Conservation (phyloP, 305 asterid genomes). For the Caryopteris hybrid region DNA sequence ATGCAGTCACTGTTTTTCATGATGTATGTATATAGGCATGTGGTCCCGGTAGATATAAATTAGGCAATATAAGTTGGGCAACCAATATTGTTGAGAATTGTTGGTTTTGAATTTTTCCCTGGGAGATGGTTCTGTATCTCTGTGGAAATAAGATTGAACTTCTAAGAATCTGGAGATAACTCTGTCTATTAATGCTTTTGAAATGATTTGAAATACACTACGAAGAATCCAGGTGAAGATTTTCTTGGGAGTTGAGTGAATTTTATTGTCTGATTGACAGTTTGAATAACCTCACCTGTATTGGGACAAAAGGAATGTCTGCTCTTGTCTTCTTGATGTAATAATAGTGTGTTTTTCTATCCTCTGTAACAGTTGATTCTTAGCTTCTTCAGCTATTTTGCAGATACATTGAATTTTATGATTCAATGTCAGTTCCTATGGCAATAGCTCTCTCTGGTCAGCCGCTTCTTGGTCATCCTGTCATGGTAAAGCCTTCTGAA, state of each 20-base stretch:
- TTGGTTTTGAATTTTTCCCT: constrained; percentile 3
- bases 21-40: not conserved
- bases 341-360: not conserved
- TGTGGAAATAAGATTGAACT: constrained; percentile 4
- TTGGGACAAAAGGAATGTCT: not conserved
- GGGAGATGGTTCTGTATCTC: constrained; percentile 1
- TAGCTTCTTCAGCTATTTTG: constrained; percentile 4
- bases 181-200: not conserved
- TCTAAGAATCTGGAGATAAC: not conserved
- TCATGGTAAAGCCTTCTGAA: constrained; percentile 82
- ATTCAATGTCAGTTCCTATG: constrained; percentile 71
- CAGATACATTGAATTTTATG: constrained; percentile 74
- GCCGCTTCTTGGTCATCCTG: constrained; percentile 65
- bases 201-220: not conserved
- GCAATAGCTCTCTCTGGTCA: constrained; percentile 79
- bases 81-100: not conserved
- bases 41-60: not conserved
- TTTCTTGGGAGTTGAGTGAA: not conserved
- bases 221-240: not conserved
- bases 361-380: constrained; percentile 11
- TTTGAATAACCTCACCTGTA: constrained; percentile 6
- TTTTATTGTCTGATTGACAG: not conserved
- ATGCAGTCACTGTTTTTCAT: not conserved
- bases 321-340: not conserved
- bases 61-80: constrained; percentile 1